Evolutionary conservation across 1,284 basidiomycete species (phyloP).

Genomic region (Sparassis latifolia): DNA sequence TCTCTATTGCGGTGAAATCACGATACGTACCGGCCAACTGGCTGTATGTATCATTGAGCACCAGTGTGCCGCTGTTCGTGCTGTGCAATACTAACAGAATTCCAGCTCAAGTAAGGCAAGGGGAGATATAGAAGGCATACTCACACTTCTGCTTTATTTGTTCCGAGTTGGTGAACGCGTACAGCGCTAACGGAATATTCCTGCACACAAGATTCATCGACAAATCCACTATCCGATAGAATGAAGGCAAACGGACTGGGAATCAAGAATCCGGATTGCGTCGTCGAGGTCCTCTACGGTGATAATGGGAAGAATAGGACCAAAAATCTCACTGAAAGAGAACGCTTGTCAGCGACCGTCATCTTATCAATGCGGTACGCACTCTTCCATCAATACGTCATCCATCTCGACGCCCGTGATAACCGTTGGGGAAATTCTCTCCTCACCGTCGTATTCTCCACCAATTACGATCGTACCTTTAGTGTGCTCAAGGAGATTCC

Average conservation of each 20-base stretch:
- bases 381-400: slow-evolving; percentile 53
- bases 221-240: neutral
- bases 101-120: neutral
- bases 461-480: slow-evolving; percentile 54
- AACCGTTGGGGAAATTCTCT: slow-evolving; percentile 42
- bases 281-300: slow-evolving; percentile 48
- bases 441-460: slow-evolving; percentile 36
- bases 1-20: neutral
- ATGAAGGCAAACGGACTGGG: slow-evolving; percentile 26
- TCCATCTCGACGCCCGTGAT: slow-evolving; percentile 38
- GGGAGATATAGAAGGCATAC: slow-evolving; percentile 18
- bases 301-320: slow-evolving; percentile 61
- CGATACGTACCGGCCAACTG: slow-evolving; percentile 36
- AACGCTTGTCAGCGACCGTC: neutral
- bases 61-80: slow-evolving; percentile 44
- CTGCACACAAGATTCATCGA: slow-evolving; percentile 18
- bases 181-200: slow-evolving; percentile 42
- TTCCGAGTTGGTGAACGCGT: slow-evolving; percentile 40
- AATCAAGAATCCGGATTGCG: slow-evolving; percentile 45
- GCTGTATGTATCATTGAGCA: slow-evolving; percentile 48
- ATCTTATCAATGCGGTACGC: slow-evolving; percentile 9
- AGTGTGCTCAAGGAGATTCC: slow-evolving; percentile 40
- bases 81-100: slow-evolving; percentile 33
- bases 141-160: slow-evolving; percentile 32
- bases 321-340: slow-evolving; percentile 55